phyloP scores from a whole-genome alignment of 1,284 basidiomycete species.

The Apiotrichum siamense region DNA sequence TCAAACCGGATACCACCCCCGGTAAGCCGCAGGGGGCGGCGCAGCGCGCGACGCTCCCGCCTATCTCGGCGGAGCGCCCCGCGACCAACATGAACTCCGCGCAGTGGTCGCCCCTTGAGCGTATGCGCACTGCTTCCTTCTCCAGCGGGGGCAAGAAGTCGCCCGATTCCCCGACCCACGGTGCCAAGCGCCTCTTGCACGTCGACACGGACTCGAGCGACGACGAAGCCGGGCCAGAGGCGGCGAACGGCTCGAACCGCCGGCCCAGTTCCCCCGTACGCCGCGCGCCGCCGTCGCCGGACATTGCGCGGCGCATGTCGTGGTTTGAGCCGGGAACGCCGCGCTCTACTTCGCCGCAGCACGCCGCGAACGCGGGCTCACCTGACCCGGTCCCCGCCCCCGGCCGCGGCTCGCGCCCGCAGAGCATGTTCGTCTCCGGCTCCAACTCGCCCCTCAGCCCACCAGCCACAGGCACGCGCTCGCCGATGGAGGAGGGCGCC shows the following conservation, averaged over 20 bases:
- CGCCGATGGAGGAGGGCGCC: neutral
- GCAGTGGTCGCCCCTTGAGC: conserved; percentile 32
- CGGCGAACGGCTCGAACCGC: conserved; percentile 5
- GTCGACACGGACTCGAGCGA: conserved; percentile 43
- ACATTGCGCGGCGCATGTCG: conserved; percentile 7
- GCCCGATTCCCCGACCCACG: neutral
- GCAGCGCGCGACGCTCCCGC: conserved; percentile 16
- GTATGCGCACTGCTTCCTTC: conserved; percentile 1
- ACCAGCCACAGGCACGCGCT: neutral
- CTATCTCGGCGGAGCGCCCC: conserved; percentile 9
- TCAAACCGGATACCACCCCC: conserved; percentile 7
- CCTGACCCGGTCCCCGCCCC: too few relatives aligned
- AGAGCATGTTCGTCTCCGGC: conserved; percentile 3
- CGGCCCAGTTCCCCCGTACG: conserved; percentile 1
- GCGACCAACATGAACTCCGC: conserved; percentile 31
- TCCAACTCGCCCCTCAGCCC: neutral
- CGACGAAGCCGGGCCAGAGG: conserved; percentile 35
- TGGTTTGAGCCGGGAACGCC: conserved; percentile 7
- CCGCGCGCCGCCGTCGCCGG: conserved; percentile 6
- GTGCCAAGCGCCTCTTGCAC: neutral
- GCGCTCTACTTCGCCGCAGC: neutral
- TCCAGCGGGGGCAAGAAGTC: too few relatives aligned
- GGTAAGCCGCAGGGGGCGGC: conserved; percentile 10
- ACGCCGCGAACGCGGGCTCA: too few relatives aligned
- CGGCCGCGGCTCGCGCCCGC: conserved; percentile 2